These are phyloP conservation scores for Morella rubra DNA, from an alignment of 306 rosid genomes.

Conservation along the genomic window DNA sequence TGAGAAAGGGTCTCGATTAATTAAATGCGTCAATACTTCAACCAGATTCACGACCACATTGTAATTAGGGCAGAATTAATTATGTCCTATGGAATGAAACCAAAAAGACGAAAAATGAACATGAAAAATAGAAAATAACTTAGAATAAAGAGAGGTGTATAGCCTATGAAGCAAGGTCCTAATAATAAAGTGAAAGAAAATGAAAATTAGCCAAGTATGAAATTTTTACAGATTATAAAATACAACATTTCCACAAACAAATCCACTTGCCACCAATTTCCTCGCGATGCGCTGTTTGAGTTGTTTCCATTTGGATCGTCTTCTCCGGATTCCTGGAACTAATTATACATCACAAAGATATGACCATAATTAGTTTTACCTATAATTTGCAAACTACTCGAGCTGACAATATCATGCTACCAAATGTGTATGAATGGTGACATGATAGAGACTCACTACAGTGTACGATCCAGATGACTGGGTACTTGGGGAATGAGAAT, in stretches of 20 bases:
- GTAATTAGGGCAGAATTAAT: too few relatives aligned
- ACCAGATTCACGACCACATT: too few relatives aligned
- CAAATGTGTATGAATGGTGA: neutral
- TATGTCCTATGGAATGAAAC: too few relatives aligned
- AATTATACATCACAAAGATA: conserved; percentile 10
- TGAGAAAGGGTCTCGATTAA: too few relatives aligned
- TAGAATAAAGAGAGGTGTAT: too few relatives aligned
- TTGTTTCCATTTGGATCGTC: conserved; percentile 54
- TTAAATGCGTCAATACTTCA: too few relatives aligned
- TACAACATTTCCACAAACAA: neutral
- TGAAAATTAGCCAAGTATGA: neutral
- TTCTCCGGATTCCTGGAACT: conserved; percentile 41
- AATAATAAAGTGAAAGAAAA: conserved; percentile 55
- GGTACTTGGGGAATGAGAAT: conserved; percentile 42
- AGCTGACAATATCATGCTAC: conserved; percentile 1
- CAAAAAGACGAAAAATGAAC: too few relatives aligned
- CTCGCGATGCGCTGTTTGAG: conserved; percentile 41
- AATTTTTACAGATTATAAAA: neutral
- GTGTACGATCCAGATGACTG: conserved; percentile 34
- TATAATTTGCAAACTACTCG: neutral
- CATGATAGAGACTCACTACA: conserved; percentile 41
- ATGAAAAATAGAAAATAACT: too few relatives aligned
- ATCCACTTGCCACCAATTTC: conserved; percentile 63
- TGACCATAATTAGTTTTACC: conserved; percentile 8
- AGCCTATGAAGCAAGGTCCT: conserved; percentile 32